Evolutionary conservation across 805 yeast genomes (phyloP).

Genomic region (Clavispora carvajalis): DNA sequence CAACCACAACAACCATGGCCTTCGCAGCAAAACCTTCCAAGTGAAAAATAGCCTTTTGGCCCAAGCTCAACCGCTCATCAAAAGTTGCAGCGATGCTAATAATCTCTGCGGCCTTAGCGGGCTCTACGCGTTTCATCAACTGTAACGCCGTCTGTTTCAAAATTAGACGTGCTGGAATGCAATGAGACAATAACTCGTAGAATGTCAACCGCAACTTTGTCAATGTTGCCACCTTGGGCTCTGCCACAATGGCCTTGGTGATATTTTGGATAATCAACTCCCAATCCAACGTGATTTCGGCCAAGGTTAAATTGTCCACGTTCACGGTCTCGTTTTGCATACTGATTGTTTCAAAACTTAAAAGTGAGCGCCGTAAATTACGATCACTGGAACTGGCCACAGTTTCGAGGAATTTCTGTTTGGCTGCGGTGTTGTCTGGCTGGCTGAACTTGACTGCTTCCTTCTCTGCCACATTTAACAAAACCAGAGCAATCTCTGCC

Average conservation of each 20-base stretch:
- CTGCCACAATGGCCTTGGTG: constrained; percentile 53
- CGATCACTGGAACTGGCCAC: constrained; percentile 57
- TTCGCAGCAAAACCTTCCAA: constrained; percentile 90
- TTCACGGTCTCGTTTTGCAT: constrained; percentile 57
- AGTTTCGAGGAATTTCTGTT: constrained; percentile 33
- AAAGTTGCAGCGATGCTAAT: constrained; percentile 58
- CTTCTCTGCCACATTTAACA: constrained; percentile 49
- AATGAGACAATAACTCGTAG: constrained; percentile 85
- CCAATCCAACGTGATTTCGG: constrained; percentile 79
- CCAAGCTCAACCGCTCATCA: constrained; percentile 84
- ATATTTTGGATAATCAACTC: constrained; percentile 66
- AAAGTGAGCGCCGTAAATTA: constrained; percentile 71
- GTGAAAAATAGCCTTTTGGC: constrained; percentile 87
- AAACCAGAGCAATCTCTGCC: constrained; percentile 52
- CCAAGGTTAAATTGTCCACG: constrained; percentile 23
- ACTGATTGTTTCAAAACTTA: constrained; percentile 76
- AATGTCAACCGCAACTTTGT: constrained; percentile 61
- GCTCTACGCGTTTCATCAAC: constrained; percentile 29
- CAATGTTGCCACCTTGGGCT: constrained; percentile 57
- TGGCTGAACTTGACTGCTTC: constrained; percentile 48
- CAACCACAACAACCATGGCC: constrained; percentile 56
- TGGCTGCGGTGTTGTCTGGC: constrained; percentile 27
- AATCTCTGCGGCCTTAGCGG: constrained; percentile 37
- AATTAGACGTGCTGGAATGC: constrained; percentile 85
- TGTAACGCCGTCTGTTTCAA: constrained; percentile 53